These are phyloP conservation scores for Teunomyces lycoperdinae DNA, from an alignment of 805 yeast genomes.

Conservation along the genomic window DNA sequence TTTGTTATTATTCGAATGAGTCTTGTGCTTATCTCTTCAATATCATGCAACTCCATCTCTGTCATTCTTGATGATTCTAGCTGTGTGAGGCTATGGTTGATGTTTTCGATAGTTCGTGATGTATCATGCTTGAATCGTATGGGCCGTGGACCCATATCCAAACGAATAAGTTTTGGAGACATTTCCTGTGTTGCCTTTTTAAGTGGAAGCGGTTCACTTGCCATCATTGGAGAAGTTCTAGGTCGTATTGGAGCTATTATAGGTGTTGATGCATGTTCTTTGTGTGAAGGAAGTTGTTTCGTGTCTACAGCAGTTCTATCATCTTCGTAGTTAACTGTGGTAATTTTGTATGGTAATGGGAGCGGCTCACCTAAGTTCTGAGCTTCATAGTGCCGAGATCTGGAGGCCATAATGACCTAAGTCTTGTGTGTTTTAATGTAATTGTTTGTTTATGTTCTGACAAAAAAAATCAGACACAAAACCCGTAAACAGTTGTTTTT, in stretches of 20 bases:
- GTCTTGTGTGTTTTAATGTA: slow-evolving; percentile 4
- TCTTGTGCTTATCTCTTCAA: neutral
- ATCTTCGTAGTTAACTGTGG: slow-evolving; percentile 2
- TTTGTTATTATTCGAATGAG: neutral
- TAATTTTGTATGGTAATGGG: slow-evolving; percentile 31
- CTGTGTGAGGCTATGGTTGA: neutral
- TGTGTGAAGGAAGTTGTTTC: slow-evolving; percentile 6
- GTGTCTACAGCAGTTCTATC: slow-evolving; percentile 10
- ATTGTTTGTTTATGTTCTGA: neutral
- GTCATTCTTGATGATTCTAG: neutral
- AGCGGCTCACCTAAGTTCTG: slow-evolving; percentile 31
- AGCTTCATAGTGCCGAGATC: slow-evolving; percentile 9
- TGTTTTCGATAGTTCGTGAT: neutral
- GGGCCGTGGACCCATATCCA: neutral
- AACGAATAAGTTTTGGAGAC: neutral
- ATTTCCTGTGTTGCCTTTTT: neutral
- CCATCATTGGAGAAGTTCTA: neutral
- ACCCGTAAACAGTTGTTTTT: neutral
- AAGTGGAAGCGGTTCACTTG: neutral
- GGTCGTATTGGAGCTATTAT: slow-evolving; percentile 1
- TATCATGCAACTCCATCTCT: neutral
- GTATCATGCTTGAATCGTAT: neutral
- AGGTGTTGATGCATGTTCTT: neutral
- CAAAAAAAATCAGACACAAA: slow-evolving; percentile 2
- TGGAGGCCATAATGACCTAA: slow-evolving; percentile 1